Evolutionary conservation across 176 grass and related monocot species (phyloP).

Genomic region (Triticum monococcum): DNA sequence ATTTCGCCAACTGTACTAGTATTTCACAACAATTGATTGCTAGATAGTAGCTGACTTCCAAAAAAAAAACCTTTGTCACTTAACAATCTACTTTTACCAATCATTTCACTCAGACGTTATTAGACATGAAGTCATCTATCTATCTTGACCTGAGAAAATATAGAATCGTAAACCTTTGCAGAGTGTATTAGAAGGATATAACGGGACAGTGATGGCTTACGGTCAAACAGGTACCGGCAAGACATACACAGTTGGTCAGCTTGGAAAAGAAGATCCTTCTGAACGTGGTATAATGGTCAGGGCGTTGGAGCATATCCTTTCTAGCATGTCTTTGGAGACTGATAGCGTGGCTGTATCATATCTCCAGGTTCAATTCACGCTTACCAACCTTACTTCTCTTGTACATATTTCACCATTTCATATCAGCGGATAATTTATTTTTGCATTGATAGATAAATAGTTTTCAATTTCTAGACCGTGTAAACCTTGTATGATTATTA

Average conservation of each 20-base stretch:
- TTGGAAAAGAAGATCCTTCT: conserved; percentile 90
- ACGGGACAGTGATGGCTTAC: conserved; percentile 99
- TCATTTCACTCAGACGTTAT: not conserved
- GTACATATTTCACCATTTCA: not conserved
- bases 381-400: not conserved
- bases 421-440: not conserved
- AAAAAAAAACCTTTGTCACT: not conserved
- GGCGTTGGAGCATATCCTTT: conserved; percentile 84
- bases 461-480: no score
- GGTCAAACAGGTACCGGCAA: conserved; percentile 99
- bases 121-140: not conserved
- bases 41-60: not conserved
- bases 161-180: conserved; percentile 59
- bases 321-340: conserved; percentile 45
- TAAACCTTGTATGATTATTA: not conserved
- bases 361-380: conserved; percentile 61
- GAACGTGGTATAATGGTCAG: conserved; percentile 95
- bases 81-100: conserved; percentile 3
- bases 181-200: conserved; percentile 98
- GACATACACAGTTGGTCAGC: conserved; percentile 87
- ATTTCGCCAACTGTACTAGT: not conserved
- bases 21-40: not conserved
- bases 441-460: not conserved
- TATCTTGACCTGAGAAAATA: conserved; percentile 19
- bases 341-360: conserved; percentile 78